phyloP scores from a whole-genome alignment of 345 rosid species.

The Bruguiera sexangula region DNA sequence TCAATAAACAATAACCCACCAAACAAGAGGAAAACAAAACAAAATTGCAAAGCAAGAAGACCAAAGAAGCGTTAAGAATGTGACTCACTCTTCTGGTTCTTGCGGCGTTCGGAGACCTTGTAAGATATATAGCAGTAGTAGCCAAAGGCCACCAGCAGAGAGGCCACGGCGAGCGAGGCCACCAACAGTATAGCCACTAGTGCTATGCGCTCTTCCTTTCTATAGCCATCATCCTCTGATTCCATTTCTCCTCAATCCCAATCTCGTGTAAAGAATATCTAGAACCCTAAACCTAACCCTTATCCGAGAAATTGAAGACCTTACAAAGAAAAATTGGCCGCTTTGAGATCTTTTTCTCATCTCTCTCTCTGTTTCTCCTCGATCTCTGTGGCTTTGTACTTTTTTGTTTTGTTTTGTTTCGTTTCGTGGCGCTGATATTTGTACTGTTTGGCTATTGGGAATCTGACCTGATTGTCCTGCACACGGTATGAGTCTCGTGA shows the following conservation, averaged over 20 bases:
- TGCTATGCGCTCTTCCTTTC: conserved; percentile 57
- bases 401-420: not conserved
- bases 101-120: conserved; percentile 67
- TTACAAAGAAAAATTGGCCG: not conserved
- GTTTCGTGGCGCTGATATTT: conserved; percentile 25
- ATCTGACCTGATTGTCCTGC: not conserved
- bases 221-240: conserved; percentile 36
- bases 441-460: not conserved
- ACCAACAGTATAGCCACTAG: conserved; percentile 68
- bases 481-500: not conserved
- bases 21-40: too few species aligned
- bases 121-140: conserved; percentile 89
- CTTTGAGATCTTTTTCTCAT: not conserved
- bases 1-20: not conserved
- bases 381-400: not conserved
- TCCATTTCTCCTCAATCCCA: conserved; percentile 27
- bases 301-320: not conserved
- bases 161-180: conserved; percentile 69
- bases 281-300: conserved; percentile 35
- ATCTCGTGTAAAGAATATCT: not conserved
- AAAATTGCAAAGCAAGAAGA: conserved; percentile 4
- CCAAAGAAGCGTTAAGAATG: not conserved
- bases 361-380: not conserved
- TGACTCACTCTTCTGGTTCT: conserved; percentile 40
- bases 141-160: conserved; percentile 77